phyloP scores from a whole-genome alignment of 148 eudicot genomes.

The Simmondsia chinensis region DNA sequence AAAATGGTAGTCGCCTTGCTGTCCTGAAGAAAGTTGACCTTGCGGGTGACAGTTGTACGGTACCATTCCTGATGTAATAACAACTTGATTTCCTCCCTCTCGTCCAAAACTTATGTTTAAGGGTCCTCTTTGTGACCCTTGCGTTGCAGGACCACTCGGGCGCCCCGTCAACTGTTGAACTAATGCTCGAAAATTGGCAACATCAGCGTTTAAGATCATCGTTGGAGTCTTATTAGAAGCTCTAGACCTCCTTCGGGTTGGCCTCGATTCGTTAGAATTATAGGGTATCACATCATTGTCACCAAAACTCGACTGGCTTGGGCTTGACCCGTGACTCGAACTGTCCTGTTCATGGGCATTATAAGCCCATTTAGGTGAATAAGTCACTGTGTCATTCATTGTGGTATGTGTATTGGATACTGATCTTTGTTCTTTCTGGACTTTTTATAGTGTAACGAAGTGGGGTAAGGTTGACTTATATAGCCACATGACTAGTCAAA shows the following conservation, averaged over 20 bases:
- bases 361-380: too few relatives aligned
- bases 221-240: conserved; percentile 29
- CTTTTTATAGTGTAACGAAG: conserved; percentile 1
- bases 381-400: too few relatives aligned
- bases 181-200: conserved; percentile 35
- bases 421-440: too few relatives aligned
- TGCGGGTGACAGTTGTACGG: too few relatives aligned
- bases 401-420: too few relatives aligned
- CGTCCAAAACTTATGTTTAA: conserved; percentile 25
- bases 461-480: conserved; percentile 7
- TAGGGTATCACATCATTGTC: background rate
- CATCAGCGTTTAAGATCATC: conserved; percentile 32
- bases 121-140: conserved; percentile 20
- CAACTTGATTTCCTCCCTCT: conserved; percentile 1
- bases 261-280: conserved; percentile 7
- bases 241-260: conserved; percentile 26
- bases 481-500: background rate
- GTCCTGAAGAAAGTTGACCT: too few relatives aligned
- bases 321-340: background rate
- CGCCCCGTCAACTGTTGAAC: conserved; percentile 47
- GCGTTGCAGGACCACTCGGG: conserved; percentile 5
- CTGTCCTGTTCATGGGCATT: too few relatives aligned
- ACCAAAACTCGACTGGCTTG: background rate
- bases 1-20: too few relatives aligned
- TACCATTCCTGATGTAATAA: too few relatives aligned